Conservation (phyloP, 2,329 filamentous ascomycete genomes). For the Paracamarosporium sp. region DNA sequence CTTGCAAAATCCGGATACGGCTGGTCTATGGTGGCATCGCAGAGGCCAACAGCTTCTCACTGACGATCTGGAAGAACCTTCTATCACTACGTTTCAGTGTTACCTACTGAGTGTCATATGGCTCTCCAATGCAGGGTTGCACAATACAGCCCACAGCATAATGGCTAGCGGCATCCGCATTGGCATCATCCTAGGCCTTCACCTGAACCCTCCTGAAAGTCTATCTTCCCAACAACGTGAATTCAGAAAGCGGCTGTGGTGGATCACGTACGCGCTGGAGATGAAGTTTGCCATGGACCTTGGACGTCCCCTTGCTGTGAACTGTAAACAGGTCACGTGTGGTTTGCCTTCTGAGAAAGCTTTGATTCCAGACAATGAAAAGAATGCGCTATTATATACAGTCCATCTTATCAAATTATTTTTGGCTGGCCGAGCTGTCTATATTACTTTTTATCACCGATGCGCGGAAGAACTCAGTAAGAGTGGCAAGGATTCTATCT, state of each 20-base stretch:
- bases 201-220: slow-evolving; percentile 52
- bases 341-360: slow-evolving; percentile 44
- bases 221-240: slow-evolving; percentile 46
- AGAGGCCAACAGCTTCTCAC: slow-evolving; percentile 54
- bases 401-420: slow-evolving; percentile 45
- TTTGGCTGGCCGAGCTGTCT: slow-evolving; percentile 38
- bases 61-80: slow-evolving; percentile 56
- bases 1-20: slow-evolving; percentile 30
- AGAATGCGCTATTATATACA: background rate
- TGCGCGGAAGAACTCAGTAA: slow-evolving; percentile 24
- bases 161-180: slow-evolving; percentile 52
- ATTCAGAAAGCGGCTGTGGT: slow-evolving; percentile 58
- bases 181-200: slow-evolving; percentile 57
- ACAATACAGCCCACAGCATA: slow-evolving; percentile 56
- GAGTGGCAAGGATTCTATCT: slow-evolving; percentile 27
- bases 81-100: slow-evolving; percentile 57
- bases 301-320: slow-evolving; percentile 52
- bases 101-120: slow-evolving; percentile 55
- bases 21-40: slow-evolving; percentile 56
- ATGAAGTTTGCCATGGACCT: slow-evolving; percentile 56
- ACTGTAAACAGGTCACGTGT: slow-evolving; percentile 43
- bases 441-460: slow-evolving; percentile 45
- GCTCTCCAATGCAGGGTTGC: slow-evolving; percentile 56
- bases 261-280: slow-evolving; percentile 55
- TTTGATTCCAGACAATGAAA: background rate